Base-by-base conservation (phyloP, 176 grass and related monocot genomes). In the Zea luxurians region DNA sequence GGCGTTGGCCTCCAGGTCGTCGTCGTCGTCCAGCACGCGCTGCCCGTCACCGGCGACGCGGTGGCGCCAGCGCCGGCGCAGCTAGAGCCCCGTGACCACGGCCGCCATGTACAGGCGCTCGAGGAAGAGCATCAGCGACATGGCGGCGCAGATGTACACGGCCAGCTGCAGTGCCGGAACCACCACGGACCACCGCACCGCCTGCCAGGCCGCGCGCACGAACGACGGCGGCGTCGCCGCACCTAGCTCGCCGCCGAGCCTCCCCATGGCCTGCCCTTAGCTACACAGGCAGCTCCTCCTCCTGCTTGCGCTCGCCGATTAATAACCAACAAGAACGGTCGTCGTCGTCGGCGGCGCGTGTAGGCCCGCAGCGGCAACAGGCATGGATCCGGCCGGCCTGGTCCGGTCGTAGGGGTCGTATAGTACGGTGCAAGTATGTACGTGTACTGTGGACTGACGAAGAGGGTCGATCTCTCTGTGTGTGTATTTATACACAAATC, bases 41-140 rank as follows among this genome's bases (percentile, higher is more conserved):
- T 27, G 27, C 11, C 44, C 70, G 44, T 70, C 74, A 21, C 60
- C 50, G 9, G 45, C 42, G 3, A 62, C 2, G 7, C 15, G 61
- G 64, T 4, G 3, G 2, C 70, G 83, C 7, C 69, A 37, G 3
- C 66, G 71, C 6, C 78, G 58, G 8, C 67, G n/a, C 55, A 93
- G 58, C 89, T 84, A 93, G n/a, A 97, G 86, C 7, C 48, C 40
- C 11, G 84, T 2, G 43, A 93, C 82, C 16, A 97, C 89, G 20
- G 87, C 40, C 10, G 91, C 94, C 94, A 97, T 97, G 82, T 97
- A 97, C 3, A 97, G 62, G 63, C 94, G 89, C 76, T 97, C 94
- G n/a, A 84, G 10, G 48, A 97, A 97, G 48, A 93, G 79, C 89
- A 97, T 93, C 18, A 93, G 66, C 15, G 91, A 97, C 91, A 93